Base-by-base conservation (phyloP, 1,284 basidiomycete genomes). In the Cryptococcus deneoformans region DNA sequence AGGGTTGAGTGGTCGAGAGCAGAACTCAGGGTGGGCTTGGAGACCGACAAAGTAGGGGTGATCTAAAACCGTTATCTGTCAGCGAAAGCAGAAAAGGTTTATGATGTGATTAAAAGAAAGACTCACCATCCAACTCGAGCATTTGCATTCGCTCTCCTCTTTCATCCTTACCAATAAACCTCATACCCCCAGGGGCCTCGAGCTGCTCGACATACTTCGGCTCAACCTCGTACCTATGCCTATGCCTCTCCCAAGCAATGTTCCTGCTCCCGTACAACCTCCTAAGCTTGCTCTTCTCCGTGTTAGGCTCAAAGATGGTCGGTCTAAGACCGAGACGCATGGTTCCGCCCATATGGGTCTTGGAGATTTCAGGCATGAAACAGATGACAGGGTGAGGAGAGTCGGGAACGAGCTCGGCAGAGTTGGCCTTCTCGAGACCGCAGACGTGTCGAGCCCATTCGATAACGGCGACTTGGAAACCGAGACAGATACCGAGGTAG, bases 291-390 rank as follows among this genome's bases (percentile, higher is more conserved):
- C 86, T 87, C 83, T 86, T 87, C 49, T 60, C 82, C 78, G 74
- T 80, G 50, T 74, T 73, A 11, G 82, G 75, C 61, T 87, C 84
- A 75, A 99, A 98, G 53, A 97, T 83, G 2, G 95, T 98, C 5
- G 96, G 93, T 20, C 95, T 86, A 52, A 99, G 82, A 24, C 95
- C 95, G 12, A 98, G 84, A 20, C 95, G 87, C 95, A 99, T 99
- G 24, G 95, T 99, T 35, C 95, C 95, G 55, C 95, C 95, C 84
- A 99, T 91, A 67, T 99, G 93, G 6, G 94, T 98, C 74, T 90
- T 91, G 47, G 92, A 96, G 67, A 99, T 91, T 77, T 99, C 95
- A 36, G 95, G 95, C 95, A 99, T 99, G 84, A 95, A 99, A 66
- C 98, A 85, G 77, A 99, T 84, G 56, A 94, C 84, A 0, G 89